Conservation (phyloP, 768 basidiomycete genomes). For the Phanerochaete sordida region DNA sequence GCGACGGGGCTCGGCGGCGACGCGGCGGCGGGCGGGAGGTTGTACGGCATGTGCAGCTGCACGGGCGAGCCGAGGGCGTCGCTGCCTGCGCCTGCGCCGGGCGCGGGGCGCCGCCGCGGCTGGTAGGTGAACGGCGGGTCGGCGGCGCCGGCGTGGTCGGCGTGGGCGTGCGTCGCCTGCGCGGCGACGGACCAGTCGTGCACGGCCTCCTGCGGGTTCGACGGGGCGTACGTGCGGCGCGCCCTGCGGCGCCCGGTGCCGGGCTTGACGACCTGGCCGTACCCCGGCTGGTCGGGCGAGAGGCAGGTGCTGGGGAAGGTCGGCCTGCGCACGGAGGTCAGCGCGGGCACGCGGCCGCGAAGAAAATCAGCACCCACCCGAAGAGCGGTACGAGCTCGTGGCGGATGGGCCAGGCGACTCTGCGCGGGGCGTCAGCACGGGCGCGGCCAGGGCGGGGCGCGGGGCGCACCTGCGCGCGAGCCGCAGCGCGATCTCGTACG, state of each 20-base stretch:
- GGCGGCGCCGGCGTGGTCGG: not conserved
- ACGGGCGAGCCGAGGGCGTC: conserved; percentile 18
- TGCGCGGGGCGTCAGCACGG: conserved; percentile 26
- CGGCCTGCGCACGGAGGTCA: conserved; percentile 43
- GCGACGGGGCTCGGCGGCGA: conserved; percentile 11
- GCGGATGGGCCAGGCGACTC: conserved; percentile 87
- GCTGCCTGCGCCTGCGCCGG: not conserved
- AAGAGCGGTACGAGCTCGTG: conserved; percentile 86
- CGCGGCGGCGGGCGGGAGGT: conserved; percentile 8
- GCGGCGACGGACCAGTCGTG: conserved; percentile 50
- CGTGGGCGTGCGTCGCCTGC: conserved; percentile 23
- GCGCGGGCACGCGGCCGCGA: conserved; percentile 6
- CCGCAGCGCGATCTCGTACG: conserved; percentile 83
- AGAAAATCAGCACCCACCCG: conserved; percentile 45
- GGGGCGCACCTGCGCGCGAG: conserved; percentile 67
- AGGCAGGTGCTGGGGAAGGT: conserved; percentile 82
- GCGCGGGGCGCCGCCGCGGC: conserved; percentile 17
- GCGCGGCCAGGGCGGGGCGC: not conserved
- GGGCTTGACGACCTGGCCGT: conserved; percentile 69
- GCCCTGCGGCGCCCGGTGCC: conserved; percentile 58
- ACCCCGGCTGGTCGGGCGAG: conserved; percentile 82
- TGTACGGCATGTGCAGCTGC: conserved; percentile 25
- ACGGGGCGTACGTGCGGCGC: conserved; percentile 47
- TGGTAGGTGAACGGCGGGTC: conserved; percentile 15
- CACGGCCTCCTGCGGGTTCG: conserved; percentile 30